Base-by-base conservation (phyloP, 768 basidiomycete genomes). In the Pleurotus eryngii region DNA sequence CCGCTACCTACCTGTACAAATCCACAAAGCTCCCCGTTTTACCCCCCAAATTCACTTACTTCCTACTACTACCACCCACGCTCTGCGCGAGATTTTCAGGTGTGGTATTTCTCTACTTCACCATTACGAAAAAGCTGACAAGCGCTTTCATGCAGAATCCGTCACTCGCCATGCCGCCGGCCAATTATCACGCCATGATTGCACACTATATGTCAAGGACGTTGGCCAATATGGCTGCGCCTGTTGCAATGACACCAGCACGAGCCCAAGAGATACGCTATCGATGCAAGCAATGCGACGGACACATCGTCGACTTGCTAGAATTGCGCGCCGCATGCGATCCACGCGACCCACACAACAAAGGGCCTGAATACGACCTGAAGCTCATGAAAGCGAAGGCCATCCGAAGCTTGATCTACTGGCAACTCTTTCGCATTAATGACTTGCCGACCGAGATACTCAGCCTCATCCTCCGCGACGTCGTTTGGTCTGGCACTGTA, bases 371-470 rank as follows among this genome's bases (percentile, higher is more conserved):
- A 26, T 26, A 26, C 24, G 5, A 26, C 4, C 24, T 26, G 24
- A 26, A 38, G 5, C 38, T 15, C 27, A 24, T 50, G 26, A 30
- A 17, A 38, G 51, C 37, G 7, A 72, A 73, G 22, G 46, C 69
- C n/a, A 62, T 69, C 17, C 76, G 73, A 51, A 57, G 64, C 17
- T 51, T 67, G 8, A 61, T 60, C 9, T 74, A 76, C 49, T 62
- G 60, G 40, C 68, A 73, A 20, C 70, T 72, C 35, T 87, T 88
- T 67, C 80, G 79, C 45, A 71, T 89, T 59, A 81, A 80, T 68
- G 76, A 83, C 35, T 76, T 90, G 3, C 89, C 89, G 2, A 67
- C 74, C 27, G 89, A 91, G 66, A 83, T 90, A 56, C 70, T 90
- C 58, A 71, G 69, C 69, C 78, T 82, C 58, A 86, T 91, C 61